phyloP scores from a whole-genome alignment of 768 basidiomycete genomes.

The Lactifluus subvellereus region DNA sequence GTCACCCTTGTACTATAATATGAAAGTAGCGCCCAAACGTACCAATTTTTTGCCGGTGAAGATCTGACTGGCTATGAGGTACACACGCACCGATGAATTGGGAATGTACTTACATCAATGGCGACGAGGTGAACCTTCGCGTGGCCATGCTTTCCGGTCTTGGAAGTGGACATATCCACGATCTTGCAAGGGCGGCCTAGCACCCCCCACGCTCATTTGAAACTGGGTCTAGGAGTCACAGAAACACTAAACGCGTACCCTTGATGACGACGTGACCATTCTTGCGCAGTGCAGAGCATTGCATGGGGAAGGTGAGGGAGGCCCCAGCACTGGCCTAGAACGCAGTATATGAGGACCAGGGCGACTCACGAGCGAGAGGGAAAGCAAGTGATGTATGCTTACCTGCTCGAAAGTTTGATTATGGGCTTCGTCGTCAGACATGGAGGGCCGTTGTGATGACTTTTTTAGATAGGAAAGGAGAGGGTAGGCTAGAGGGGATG shows the following conservation, averaged over 20 bases:
- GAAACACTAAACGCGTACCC: background rate
- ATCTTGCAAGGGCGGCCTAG: slow-evolving; percentile 26
- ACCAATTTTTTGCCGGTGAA: slow-evolving; percentile 98
- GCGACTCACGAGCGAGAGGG: background rate
- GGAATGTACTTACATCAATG: slow-evolving; percentile 70
- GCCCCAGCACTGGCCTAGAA: slow-evolving; percentile 64
- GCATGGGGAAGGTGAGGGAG: slow-evolving; percentile 77
- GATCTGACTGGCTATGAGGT: slow-evolving; percentile 52
- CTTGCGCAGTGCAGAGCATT: slow-evolving; percentile 95
- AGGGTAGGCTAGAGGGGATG: slow-evolving; percentile 28
- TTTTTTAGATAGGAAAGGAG: slow-evolving; percentile 27
- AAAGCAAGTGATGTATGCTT: slow-evolving; percentile 15
- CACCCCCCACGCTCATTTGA: background rate
- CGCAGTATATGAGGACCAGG: slow-evolving; percentile 22
- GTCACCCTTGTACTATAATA: slow-evolving; percentile 9
- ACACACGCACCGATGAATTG: slow-evolving; percentile 5
- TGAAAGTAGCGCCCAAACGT: slow-evolving; percentile 32
- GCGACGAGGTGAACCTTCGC: slow-evolving; percentile 98
- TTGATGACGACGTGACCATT: slow-evolving; percentile 96
- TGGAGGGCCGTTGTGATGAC: slow-evolving; percentile 31
- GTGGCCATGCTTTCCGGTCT: slow-evolving; percentile 98
- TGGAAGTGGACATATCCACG: slow-evolving; percentile 26
- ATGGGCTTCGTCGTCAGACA: slow-evolving; percentile 88
- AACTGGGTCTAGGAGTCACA: background rate
- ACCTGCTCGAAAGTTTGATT: slow-evolving; percentile 85